phyloP scores from a whole-genome alignment of 2,329 filamentous ascomycete species.

The Didymella segeticola region DNA sequence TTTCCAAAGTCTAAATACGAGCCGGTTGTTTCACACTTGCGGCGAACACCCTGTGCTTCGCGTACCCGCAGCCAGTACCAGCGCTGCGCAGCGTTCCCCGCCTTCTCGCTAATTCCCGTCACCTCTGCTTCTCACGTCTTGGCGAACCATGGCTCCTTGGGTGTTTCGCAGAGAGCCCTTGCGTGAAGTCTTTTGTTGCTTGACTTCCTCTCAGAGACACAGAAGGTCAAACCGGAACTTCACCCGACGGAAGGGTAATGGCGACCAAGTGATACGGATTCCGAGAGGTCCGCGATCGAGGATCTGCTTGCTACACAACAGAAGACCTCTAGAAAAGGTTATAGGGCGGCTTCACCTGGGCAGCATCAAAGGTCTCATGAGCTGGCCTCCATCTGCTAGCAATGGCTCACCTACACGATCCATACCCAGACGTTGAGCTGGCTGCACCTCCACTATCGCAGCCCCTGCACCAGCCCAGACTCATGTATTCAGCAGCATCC shows the following conservation, averaged over 20 bases:
- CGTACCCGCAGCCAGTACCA: too few relatives aligned
- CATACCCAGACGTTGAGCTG: slow-evolving; percentile 25
- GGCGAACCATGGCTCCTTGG: not conserved
- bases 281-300: too few relatives aligned
- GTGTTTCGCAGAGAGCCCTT: not conserved
- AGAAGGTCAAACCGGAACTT: not conserved
- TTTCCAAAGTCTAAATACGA: too few relatives aligned
- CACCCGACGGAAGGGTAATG: too few relatives aligned
- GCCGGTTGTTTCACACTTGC: too few relatives aligned
- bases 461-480: slow-evolving; percentile 20
- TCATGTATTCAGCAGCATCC: slow-evolving; percentile 10
- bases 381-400: not conserved
- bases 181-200: not conserved
- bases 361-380: not conserved
- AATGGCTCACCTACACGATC: not conserved
- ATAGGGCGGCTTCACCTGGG: too few relatives aligned
- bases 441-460: slow-evolving; percentile 20
- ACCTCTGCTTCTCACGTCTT: slow-evolving; percentile 7
- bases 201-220: not conserved
- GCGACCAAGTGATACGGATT: too few relatives aligned
- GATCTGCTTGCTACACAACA: too few relatives aligned
- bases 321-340: too few relatives aligned
- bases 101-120: slow-evolving; percentile 1
- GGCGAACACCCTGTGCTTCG: too few relatives aligned
- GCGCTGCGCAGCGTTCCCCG: slow-evolving; percentile 2